A percentile compares a stretch with the other conserved stretches of the same genome.
Conservation (phyloP, 371 early-diverging fungal species). For the Syncephalastrum racemosum region DNA sequence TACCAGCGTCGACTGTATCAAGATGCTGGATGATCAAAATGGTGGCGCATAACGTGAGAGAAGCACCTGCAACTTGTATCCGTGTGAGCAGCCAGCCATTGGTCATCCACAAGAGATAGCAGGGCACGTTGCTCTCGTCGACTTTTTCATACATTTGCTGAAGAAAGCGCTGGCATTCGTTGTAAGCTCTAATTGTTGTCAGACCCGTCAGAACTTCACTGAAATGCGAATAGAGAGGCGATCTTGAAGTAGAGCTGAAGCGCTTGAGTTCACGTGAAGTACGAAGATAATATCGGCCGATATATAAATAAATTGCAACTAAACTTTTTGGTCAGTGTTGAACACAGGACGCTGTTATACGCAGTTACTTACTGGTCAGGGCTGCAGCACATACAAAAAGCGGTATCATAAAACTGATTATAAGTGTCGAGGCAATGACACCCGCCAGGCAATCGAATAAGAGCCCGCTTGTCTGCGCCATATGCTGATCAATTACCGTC, state of each 20-base stretch:
- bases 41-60: conserved; percentile 69
- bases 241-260: conserved; percentile 71
- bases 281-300: conserved; percentile 65
- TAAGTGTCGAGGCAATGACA: conserved; percentile 57
- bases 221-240: conserved; percentile 76
- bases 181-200: conserved; percentile 72
- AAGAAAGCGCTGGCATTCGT: conserved; percentile 62
- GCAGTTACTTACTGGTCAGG: conserved; percentile 17
- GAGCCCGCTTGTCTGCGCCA: conserved; percentile 32
- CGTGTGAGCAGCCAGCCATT: conserved; percentile 85
- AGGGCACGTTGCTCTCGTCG: conserved; percentile 71
- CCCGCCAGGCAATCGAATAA: conserved; percentile 42
- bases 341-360: too few species aligned
- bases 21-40: conserved; percentile 54
- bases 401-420: conserved; percentile 62
- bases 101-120: conserved; percentile 78
- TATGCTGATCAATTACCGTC: conserved; percentile 32
- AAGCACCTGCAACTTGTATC: conserved; percentile 68
- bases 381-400: conserved; percentile 47
- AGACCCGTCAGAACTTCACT: conserved; percentile 68
- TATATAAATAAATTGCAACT: conserved; percentile 25
- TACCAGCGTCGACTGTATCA: conserved; percentile 68
- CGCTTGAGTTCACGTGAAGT: conserved; percentile 81
- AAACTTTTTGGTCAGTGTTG: background rate
- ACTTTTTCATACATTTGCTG: conserved; percentile 53